phyloP scores from a whole-genome alignment of 306 rosid species.

The Gynostemma pentaphyllum region DNA sequence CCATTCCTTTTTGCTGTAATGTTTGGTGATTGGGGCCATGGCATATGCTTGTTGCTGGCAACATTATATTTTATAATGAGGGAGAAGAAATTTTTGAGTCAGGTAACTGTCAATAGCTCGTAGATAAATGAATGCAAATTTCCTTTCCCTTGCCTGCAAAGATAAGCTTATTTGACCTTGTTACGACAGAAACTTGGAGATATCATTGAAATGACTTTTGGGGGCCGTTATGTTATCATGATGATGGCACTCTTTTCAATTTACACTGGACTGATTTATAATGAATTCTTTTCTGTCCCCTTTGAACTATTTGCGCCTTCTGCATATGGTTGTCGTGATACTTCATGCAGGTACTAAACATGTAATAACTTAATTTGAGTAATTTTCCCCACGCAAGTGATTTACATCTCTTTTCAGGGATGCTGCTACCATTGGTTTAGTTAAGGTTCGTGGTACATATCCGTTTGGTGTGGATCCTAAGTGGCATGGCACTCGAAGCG shows the following conservation, averaged over 20 bases:
- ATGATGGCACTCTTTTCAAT: conserved; percentile 82
- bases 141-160: conserved; percentile 9
- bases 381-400: conserved; percentile 4
- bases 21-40: conserved; percentile 93
- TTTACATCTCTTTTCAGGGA: conserved; percentile 29
- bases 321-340: conserved; percentile 59
- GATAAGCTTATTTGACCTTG: conserved; percentile 24
- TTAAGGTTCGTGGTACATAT: conserved; percentile 22
- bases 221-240: conserved; percentile 60
- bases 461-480: conserved; percentile 30
- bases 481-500: conserved; percentile 30
- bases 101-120: conserved; percentile 38
- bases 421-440: conserved; percentile 33
- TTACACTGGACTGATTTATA: conserved; percentile 74
- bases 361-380: neutral
- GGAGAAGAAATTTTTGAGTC: conserved; percentile 45
- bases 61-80: conserved; percentile 49
- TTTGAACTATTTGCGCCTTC: conserved; percentile 63
- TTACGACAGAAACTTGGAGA: conserved; percentile 74
- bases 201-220: conserved; percentile 72
- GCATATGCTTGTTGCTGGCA: conserved; percentile 68
- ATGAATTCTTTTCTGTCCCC: conserved; percentile 74
- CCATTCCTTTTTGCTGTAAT: conserved; percentile 85
- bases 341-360: conserved; percentile 50
- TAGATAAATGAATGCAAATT: conserved; percentile 1